Percentiles rank a stretch among this genome's conserved stretches.
These are phyloP conservation scores for Cercospora brassicicola DNA, from an alignment of 2,329 filamentous ascomycete species.

Conservation along the genomic window DNA sequence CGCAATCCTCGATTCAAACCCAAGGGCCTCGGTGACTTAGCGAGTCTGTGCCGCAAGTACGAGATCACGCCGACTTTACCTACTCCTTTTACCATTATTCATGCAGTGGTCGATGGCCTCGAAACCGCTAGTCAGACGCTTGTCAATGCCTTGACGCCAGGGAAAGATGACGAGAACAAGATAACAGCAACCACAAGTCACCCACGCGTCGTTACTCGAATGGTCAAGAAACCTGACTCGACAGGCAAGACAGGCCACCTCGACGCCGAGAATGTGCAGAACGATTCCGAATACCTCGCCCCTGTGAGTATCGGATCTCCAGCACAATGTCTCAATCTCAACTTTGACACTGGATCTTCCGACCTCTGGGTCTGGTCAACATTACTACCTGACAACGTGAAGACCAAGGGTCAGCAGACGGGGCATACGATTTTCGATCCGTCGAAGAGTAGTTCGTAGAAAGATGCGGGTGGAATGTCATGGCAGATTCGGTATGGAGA, in stretches of 20 bases:
- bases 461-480: constrained; percentile 48
- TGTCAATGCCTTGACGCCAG: neutral
- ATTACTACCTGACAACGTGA: constrained; percentile 29
- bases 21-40: constrained; percentile 27
- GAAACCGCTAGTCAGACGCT: constrained; percentile 1
- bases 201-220: constrained; percentile 15
- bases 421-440: constrained; percentile 61
- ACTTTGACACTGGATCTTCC: constrained; percentile 71
- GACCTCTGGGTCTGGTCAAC: constrained; percentile 60
- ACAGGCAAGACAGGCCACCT: constrained; percentile 27
- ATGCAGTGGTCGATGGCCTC: constrained; percentile 19
- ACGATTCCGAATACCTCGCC: constrained; percentile 66
- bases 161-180: constrained; percentile 6
- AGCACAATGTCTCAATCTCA: constrained; percentile 58
- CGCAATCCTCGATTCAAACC: constrained; percentile 31
- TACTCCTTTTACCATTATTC: constrained; percentile 25
- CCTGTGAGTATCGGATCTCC: constrained; percentile 66
- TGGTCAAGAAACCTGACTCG: constrained; percentile 14
- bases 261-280: constrained; percentile 60
- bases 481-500: constrained; percentile 72
- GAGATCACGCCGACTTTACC: constrained; percentile 28
- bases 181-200: constrained; percentile 12
- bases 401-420: constrained; percentile 34
- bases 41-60: constrained; percentile 31
- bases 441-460: constrained; percentile 61